These are phyloP conservation scores for Marasmius fiardii DNA, from an alignment of 1,284 basidiomycete genomes.

Conservation along the genomic window DNA sequence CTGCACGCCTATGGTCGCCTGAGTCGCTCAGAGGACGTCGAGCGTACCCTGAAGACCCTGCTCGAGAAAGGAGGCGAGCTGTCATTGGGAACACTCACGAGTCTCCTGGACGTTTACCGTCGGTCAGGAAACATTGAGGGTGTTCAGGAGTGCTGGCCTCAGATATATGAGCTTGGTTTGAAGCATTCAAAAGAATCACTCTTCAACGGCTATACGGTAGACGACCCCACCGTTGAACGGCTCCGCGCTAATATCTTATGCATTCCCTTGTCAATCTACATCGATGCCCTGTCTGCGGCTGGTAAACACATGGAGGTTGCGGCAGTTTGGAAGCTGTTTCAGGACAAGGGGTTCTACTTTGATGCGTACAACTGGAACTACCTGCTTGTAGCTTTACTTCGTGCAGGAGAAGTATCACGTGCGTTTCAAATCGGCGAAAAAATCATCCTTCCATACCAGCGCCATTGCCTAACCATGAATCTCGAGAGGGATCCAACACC, in stretches of 20 bases:
- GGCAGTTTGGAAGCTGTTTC: conserved; percentile 65
- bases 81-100: conserved; percentile 60
- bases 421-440: conserved; percentile 84
- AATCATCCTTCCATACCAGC: conserved; percentile 68
- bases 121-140: conserved; percentile 53
- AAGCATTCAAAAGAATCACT: conserved; percentile 33
- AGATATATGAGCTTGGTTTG: conserved; percentile 57
- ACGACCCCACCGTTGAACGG: conserved; percentile 17
- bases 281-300: conserved; percentile 70
- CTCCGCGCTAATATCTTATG: conserved; percentile 61
- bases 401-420: conserved; percentile 76
- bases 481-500: conserved; percentile 34
- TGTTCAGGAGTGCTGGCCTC: conserved; percentile 67
- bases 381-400: conserved; percentile 71
- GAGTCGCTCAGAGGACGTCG: conserved; percentile 50
- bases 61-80: conserved; percentile 51
- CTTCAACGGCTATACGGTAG: conserved; percentile 24
- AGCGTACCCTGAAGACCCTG: conserved; percentile 57
- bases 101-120: conserved; percentile 78
- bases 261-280: conserved; percentile 81
- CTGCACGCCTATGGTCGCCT: conserved; percentile 53
- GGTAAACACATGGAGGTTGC: conserved; percentile 66
- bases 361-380: conserved; percentile 96
- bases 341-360: conserved; percentile 73
- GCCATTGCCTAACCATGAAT: conserved; percentile 25